These are phyloP conservation scores for Chytriomyces hyalinus DNA, from an alignment of 192 early-diverging fungal genomes.

Conservation along the genomic window DNA sequence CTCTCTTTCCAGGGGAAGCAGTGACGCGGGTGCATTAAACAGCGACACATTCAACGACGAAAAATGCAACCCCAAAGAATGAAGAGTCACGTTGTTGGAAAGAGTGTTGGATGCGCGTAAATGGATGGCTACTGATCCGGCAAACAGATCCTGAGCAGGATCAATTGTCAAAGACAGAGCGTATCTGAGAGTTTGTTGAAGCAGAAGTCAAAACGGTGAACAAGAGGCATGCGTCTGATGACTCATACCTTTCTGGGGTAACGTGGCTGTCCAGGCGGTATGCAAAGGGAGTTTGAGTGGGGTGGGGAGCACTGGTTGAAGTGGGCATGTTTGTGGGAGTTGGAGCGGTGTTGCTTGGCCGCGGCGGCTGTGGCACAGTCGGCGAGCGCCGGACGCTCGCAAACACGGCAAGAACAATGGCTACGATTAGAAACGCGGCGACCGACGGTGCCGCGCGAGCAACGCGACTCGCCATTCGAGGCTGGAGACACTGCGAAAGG, in stretches of 20 bases:
- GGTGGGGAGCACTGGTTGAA: neutral
- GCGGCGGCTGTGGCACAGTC: neutral
- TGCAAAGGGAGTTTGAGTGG: neutral
- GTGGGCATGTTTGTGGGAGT: neutral
- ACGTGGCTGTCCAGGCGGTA: neutral
- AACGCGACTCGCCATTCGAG: neutral
- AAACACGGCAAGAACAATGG: neutral
- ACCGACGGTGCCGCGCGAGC: neutral
- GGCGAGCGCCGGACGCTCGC: neutral
- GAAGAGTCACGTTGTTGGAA: constrained; percentile 6
- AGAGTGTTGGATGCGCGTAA: neutral
- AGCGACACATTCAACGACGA: neutral
- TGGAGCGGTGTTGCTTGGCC: neutral
- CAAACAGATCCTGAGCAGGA: neutral
- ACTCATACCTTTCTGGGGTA: neutral
- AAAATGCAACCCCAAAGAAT: neutral
- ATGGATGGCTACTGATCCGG: constrained; percentile 1
- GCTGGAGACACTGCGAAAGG: neutral
- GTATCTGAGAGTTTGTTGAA: neutral
- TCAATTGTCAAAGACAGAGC: neutral
- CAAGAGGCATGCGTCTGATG: too few relatives aligned
- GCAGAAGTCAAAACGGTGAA: too few relatives aligned
- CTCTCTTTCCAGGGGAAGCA: neutral
- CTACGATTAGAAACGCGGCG: neutral
- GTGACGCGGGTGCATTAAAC: neutral